Percentiles rank a stretch among this genome's conserved stretches.
Conservation (phyloP, 176 grass and related monocot species). For the Ananas comosus region DNA sequence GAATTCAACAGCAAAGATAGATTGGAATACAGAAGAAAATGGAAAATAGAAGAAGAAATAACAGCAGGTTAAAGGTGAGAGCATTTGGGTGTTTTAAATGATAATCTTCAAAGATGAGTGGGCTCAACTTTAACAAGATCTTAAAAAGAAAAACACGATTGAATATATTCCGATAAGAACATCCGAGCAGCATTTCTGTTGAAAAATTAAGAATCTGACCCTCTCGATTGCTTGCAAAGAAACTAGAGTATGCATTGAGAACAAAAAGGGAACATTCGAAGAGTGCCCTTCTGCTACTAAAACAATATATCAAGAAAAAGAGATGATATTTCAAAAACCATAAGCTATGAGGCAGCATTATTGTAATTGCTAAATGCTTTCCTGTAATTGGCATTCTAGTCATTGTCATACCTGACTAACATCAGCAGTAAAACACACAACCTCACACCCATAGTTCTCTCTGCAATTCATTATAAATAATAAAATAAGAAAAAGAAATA, state of each 20-base stretch:
- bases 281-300: no score
- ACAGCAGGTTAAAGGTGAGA: neutral
- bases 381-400: neutral
- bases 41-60: neutral
- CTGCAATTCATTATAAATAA: constrained; percentile 31
- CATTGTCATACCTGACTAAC: constrained; percentile 73
- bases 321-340: neutral
- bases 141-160: no score
- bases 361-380: neutral
- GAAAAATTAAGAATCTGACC: no score
- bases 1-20: neutral
- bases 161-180: no score
- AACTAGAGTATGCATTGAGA: no score
- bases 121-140: no score
- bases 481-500: neutral
- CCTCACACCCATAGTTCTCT: constrained; percentile 97
- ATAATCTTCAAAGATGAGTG: neutral
- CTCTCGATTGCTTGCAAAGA: no score
- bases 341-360: neutral
- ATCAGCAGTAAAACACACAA: constrained; percentile 95
- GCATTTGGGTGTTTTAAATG: neutral
- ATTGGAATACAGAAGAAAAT: neutral
- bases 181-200: no score
- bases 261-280: no score
- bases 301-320: neutral